Conservation (phyloP, 371 early-diverging fungal genomes). For the Smittium culicis region DNA sequence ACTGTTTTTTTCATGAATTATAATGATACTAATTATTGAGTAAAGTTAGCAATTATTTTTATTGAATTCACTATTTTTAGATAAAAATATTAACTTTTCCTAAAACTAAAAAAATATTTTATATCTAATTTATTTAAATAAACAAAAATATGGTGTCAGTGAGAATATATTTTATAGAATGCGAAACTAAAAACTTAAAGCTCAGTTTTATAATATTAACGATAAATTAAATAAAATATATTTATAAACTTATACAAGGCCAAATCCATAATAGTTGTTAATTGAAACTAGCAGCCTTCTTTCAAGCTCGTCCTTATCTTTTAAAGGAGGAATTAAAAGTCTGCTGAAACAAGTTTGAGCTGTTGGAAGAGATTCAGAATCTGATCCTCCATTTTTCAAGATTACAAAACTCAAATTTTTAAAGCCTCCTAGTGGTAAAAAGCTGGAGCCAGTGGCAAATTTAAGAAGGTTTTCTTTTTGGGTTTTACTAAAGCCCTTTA, state of each 20-base stretch:
- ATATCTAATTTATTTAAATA: too few species aligned
- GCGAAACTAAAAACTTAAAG: too few species aligned
- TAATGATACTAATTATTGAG: too few species aligned
- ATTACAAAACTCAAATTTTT: slow-evolving; percentile 68
- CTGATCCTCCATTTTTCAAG: slow-evolving; percentile 82
- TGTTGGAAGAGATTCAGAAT: slow-evolving; percentile 68
- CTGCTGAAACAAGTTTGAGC: slow-evolving; percentile 84
- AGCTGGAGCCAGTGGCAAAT: slow-evolving; percentile 70
- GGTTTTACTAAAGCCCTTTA: slow-evolving; percentile 35
- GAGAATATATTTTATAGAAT: too few species aligned
- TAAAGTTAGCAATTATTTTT: too few species aligned
- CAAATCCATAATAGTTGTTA: slow-evolving; percentile 80
- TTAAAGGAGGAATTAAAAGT: slow-evolving; percentile 82
- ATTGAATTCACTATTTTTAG: too few species aligned
- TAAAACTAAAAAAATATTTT: too few species aligned
- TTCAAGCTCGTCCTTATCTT: slow-evolving; percentile 55
- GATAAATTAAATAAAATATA: too few species aligned
- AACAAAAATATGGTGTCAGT: too few species aligned
- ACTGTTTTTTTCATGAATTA: too few species aligned
- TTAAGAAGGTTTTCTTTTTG: slow-evolving; percentile 47
- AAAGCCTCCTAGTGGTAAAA: slow-evolving; percentile 59
- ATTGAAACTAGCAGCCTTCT: slow-evolving; percentile 68
- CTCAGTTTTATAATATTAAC: too few species aligned
- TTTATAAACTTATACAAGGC: slow-evolving; percentile 42
- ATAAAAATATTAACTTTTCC: too few species aligned